Evolutionary conservation across 306 rosid genomes (phyloP).

Genomic region (Arachis hypogaea): DNA sequence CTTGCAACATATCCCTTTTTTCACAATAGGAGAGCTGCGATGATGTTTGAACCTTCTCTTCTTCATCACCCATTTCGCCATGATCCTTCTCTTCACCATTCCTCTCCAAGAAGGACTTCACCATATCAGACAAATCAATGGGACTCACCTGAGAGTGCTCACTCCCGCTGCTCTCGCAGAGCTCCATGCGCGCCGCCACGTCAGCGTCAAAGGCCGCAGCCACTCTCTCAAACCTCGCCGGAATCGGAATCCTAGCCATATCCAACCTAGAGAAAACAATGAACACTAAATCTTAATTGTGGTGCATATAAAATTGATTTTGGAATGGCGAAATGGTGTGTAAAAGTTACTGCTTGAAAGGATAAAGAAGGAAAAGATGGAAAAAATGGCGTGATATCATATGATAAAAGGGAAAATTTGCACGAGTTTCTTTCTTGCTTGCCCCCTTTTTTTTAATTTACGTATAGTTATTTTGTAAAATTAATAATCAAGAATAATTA

Average conservation of each 20-base stretch:
- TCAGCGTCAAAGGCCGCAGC: constrained; percentile 72
- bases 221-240: constrained; percentile 62
- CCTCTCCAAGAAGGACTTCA: constrained; percentile 73
- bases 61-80: neutral
- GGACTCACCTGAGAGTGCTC: constrained; percentile 75
- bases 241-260: constrained; percentile 34
- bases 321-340: constrained; percentile 53
- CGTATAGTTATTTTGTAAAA: too few species aligned
- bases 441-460: too few species aligned
- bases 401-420: neutral
- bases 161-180: constrained; percentile 83
- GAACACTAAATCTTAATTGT: too few species aligned
- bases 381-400: too few species aligned
- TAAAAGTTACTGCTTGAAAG: neutral
- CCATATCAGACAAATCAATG: constrained; percentile 68
- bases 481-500: too few species aligned
- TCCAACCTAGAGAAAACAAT: too few species aligned
- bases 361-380: neutral
- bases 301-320: constrained; percentile 19
- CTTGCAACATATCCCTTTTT: constrained; percentile 44
- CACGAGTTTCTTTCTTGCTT: neutral
- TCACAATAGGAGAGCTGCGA: constrained; percentile 47
- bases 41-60: constrained; percentile 25
- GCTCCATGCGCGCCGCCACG: constrained; percentile 51
- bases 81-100: constrained; percentile 3